Percentiles rank a stretch among this genome's conserved stretches.
Conservation (phyloP, 1,139 yeast species). For the Magnusiomyces tetraspermus region DNA sequence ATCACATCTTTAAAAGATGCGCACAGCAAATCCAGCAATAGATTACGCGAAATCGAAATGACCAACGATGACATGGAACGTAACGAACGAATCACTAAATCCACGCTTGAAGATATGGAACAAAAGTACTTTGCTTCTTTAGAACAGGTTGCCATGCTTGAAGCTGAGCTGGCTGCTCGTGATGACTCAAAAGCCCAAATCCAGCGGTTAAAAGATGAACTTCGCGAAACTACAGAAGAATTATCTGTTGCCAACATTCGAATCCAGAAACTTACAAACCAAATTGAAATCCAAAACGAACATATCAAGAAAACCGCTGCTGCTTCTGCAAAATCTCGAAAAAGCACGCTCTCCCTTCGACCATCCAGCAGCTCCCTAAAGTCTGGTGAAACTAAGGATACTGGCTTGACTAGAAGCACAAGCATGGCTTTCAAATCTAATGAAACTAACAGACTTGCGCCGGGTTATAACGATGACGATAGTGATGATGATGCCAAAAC, state of each 20-base stretch:
- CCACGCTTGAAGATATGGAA: conserved; percentile 29
- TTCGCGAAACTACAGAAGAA: conserved; percentile 31
- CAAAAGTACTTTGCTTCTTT: conserved; percentile 26
- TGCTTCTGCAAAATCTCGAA: neutral
- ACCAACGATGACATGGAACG: conserved; percentile 35
- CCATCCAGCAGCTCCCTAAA: neutral
- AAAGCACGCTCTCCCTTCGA: neutral
- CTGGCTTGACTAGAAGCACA: neutral
- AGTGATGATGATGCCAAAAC: neutral
- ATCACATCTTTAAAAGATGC: conserved; percentile 25
- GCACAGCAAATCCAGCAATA: conserved; percentile 23
- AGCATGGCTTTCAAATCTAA: neutral
- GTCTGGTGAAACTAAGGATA: neutral
- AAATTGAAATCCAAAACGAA: neutral
- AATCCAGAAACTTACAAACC: conserved; percentile 20
- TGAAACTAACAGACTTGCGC: neutral
- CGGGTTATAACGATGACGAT: neutral
- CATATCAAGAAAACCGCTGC: conserved; percentile 1
- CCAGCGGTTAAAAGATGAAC: conserved; percentile 32
- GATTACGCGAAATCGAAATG: conserved; percentile 34
- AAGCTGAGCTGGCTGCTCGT: conserved; percentile 28
- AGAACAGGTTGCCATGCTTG: conserved; percentile 31
- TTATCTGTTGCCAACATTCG: conserved; percentile 20
- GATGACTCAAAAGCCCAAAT: conserved; percentile 26
- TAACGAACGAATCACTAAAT: conserved; percentile 24